Conservation (phyloP, 2,329 filamentous ascomycete species). For the Lecanosticta acicola region DNA sequence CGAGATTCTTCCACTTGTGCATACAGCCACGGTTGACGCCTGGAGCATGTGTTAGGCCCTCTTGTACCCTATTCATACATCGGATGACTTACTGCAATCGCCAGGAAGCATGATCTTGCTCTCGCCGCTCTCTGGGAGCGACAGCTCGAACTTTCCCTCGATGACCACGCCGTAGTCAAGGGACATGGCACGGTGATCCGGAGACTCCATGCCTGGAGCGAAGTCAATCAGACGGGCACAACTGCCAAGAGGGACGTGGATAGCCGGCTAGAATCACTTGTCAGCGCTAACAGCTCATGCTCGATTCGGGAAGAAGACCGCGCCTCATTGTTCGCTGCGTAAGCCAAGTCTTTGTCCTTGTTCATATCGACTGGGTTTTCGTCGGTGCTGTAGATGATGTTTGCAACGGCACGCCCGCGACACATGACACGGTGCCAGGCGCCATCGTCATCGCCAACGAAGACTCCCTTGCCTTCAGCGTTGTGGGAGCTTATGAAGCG, state of each 20-base stretch:
- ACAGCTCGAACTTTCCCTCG: slow-evolving; percentile 35
- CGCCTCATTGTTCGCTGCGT: too few relatives aligned
- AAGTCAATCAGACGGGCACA: slow-evolving; percentile 34
- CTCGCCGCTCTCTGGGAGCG: slow-evolving; percentile 35
- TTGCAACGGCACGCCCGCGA: slow-evolving; percentile 1
- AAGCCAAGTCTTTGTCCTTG: slow-evolving; percentile 2
- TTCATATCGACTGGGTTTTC: slow-evolving; percentile 17
- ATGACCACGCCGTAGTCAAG: slow-evolving; percentile 37
- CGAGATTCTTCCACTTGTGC: slow-evolving; percentile 23
- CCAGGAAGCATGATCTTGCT: slow-evolving; percentile 30
- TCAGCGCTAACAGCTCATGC: too few relatives aligned
- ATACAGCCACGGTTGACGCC: slow-evolving; percentile 26
- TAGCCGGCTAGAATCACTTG: slow-evolving; percentile 31
- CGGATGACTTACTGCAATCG: slow-evolving; percentile 34
- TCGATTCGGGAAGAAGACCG: too few relatives aligned
- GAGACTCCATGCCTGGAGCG: slow-evolving; percentile 30
- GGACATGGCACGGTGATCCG: slow-evolving; percentile 37
- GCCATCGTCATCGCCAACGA: slow-evolving; percentile 13
- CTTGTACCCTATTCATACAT: too few relatives aligned
- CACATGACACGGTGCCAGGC: slow-evolving; percentile 2
- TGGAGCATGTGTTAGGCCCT: too few relatives aligned
- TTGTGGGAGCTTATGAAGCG: slow-evolving; percentile 39
- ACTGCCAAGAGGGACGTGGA: slow-evolving; percentile 31
- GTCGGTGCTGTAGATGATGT: slow-evolving; percentile 23
- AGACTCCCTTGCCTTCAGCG: slow-evolving; percentile 33